Evolutionary conservation across 352 stramenopile species (phyloP).

Genomic region (Halophytophthora batemanensis): DNA sequence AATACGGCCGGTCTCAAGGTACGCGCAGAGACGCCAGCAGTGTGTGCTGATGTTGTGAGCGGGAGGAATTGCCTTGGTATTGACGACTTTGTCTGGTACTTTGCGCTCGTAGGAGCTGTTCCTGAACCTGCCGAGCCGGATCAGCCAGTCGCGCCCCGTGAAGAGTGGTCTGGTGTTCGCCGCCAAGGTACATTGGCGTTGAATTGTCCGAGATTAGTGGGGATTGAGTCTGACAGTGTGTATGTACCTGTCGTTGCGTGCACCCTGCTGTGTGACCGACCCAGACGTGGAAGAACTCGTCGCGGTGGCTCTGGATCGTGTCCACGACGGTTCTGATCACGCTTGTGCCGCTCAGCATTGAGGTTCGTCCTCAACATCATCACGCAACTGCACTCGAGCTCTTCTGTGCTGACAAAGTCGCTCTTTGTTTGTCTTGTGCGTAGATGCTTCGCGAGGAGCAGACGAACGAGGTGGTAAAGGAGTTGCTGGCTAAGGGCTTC

Average conservation of each 20-base stretch:
- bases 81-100: background rate
- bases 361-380: constrained; percentile 34
- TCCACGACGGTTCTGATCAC: constrained; percentile 84
- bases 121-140: constrained; percentile 63
- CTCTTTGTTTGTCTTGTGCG: background rate
- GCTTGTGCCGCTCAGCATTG: constrained; percentile 82
- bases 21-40: background rate
- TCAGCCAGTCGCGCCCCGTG: constrained; percentile 59
- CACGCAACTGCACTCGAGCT: background rate
- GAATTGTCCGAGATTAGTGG: background rate
- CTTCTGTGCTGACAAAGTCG: background rate
- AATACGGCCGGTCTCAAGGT: constrained; percentile 57
- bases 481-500: constrained; percentile 79
- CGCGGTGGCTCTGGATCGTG: constrained; percentile 77
- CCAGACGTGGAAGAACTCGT: constrained; percentile 55
- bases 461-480: constrained; percentile 83
- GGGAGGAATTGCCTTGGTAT: background rate
- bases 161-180: constrained; percentile 60
- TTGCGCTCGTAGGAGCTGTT: constrained; percentile 47
- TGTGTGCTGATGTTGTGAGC: background rate
- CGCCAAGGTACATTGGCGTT: constrained; percentile 26
- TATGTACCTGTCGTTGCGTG: background rate
- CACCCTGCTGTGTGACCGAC: constrained; percentile 6
- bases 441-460: constrained; percentile 80
- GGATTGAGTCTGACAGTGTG: constrained; percentile 8